Evolutionary conservation across 768 basidiomycete genomes (phyloP).

Genomic region (Mrakia frigida): DNA sequence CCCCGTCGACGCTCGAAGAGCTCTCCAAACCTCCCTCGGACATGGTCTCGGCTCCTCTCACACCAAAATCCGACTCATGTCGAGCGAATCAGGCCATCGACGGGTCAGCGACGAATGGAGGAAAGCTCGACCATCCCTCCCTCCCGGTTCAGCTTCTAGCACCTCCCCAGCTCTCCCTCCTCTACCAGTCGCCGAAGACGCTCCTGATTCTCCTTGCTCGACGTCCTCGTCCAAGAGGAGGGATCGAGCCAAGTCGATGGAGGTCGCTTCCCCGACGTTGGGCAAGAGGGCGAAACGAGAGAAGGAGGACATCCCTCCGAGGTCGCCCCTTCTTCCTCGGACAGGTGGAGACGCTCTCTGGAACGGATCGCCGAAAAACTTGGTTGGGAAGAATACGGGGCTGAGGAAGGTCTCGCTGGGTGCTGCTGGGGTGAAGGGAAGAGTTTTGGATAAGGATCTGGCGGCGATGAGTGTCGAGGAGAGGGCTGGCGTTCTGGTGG

Average conservation of each 20-base stretch:
- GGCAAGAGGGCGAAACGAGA: constrained; percentile 25
- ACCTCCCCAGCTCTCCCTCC: constrained; percentile 23
- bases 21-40: constrained; percentile 1
- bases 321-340: background rate
- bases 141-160: background rate
- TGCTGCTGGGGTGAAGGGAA: background rate
- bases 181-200: constrained; percentile 2
- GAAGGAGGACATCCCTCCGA: background rate
- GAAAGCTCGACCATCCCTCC: constrained; percentile 1
- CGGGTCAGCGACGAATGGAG: constrained; percentile 26
- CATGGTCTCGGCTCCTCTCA: constrained; percentile 19
- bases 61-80: constrained; percentile 19
- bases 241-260: constrained; percentile 23
- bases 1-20: background rate
- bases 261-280: constrained; percentile 18
- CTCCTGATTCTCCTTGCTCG: constrained; percentile 10
- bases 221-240: constrained; percentile 20
- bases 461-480: background rate
- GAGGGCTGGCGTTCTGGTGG: background rate
- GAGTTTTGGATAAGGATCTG: background rate
- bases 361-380: background rate
- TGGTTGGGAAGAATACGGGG: background rate
- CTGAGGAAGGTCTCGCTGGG: constrained; percentile 13
- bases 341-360: background rate
- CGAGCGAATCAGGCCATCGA: constrained; percentile 9